These are phyloP conservation scores for Lichina pygmaea DNA, from an alignment of 495 filamentous ascomycete species.

Conservation along the genomic window DNA sequence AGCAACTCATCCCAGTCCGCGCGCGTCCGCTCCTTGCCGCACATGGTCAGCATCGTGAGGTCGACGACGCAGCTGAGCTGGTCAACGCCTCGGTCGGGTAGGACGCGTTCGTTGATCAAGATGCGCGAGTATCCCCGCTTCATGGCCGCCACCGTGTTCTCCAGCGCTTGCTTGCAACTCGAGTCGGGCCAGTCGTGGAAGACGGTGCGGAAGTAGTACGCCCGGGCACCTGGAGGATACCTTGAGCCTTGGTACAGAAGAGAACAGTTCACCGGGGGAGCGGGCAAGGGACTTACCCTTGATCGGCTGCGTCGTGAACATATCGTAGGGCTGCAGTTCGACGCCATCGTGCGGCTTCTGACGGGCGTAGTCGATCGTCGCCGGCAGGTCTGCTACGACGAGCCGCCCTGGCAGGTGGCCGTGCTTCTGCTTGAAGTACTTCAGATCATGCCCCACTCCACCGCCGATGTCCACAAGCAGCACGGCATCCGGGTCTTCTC, in stretches of 20 bases:
- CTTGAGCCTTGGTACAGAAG: too few species aligned
- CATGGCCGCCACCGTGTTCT: conserved; percentile 14
- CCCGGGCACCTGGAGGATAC: conserved; percentile 11
- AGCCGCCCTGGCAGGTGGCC: conserved; percentile 1
- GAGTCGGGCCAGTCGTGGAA: conserved; percentile 21
- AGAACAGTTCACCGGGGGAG: too few species aligned
- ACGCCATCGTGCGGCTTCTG: neutral
- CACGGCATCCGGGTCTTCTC: conserved; percentile 4
- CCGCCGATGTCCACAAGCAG: conserved; percentile 9
- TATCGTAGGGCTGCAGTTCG: conserved; percentile 3
- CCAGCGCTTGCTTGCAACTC: conserved; percentile 13
- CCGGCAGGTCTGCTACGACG: conserved; percentile 2
- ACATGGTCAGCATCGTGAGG: conserved; percentile 5
- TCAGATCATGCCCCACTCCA: conserved; percentile 6
- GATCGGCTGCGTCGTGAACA: conserved; percentile 4
- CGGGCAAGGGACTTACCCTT: neutral
- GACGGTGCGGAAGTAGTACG: conserved; percentile 18
- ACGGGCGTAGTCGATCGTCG: conserved; percentile 1
- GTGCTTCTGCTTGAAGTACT: conserved; percentile 1
- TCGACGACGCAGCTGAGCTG: neutral
- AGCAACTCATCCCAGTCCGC: conserved; percentile 12
- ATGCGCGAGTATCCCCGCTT: conserved; percentile 16
- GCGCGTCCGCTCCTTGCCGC: conserved; percentile 12
- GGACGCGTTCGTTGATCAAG: conserved; percentile 20
- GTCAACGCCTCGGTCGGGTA: conserved; percentile 10